Evolutionary conservation across 2,329 filamentous ascomycete genomes (phyloP), one percentile per base, ranked within the genome.

Genomic region (Microthyrium microscopicum): DNA sequence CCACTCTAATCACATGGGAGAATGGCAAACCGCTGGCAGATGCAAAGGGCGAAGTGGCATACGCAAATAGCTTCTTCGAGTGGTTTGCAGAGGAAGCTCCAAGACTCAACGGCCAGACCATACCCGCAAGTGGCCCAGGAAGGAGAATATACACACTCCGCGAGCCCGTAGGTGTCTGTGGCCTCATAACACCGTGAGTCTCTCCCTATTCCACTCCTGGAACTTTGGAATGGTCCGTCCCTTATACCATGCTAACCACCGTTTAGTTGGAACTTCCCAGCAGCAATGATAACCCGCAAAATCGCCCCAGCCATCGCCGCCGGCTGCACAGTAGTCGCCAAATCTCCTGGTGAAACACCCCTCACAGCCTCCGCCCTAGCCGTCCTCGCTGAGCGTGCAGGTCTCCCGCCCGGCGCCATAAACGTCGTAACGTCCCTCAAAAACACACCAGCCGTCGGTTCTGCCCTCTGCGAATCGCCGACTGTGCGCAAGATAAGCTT

Each of bases 261-360:
- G n/a, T n/a, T 29, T 37, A 68, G 65, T 36, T 89, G 82, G 83
- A 91, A 92, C 57, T 91, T 91, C 47, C 60, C 60, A 4, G 58
- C 58, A 3, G 60, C 60, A 12, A 63, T 62, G 59, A 57, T 61
- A 4, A 64, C 61, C 17, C 52, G 61, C 32, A 65, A 65, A 44
- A 62, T 64, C 32, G 61, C 59, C 3, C 60, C 81, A 2, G 80
- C 79, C 6, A 65, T 95, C 36, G 89, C 89, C 13, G 85, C 84
- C n/a, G 89, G 89, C 38, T 95, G 87, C 59, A 93, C 87, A 0
- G 80, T 92, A 2, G 85, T 95, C 2, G 76, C 75, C 46, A 98
- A 98, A 56, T 78, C 84, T 12, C 85, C 87, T 2, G 76, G 77
- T 31, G 87, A 95, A 62, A 94, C 89, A 1, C 89, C 87, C 0